Conservation (phyloP, 2,329 filamentous ascomycete genomes). For the Phoma sp. region DNA sequence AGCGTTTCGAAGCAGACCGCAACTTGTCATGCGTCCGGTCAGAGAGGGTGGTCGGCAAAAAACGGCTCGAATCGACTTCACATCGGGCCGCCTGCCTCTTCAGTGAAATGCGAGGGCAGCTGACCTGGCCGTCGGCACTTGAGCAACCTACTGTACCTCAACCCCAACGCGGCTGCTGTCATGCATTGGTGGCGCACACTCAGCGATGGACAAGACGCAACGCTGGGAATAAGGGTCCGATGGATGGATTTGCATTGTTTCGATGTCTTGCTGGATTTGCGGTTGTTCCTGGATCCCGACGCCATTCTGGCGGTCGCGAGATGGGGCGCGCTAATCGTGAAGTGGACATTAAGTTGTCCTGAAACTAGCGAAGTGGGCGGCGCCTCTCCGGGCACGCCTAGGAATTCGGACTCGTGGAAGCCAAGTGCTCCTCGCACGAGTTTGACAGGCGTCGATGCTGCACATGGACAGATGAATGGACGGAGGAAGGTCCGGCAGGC, state of each 20-base stretch:
- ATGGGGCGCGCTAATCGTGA: constrained; percentile 25
- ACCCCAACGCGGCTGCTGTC: constrained; percentile 15
- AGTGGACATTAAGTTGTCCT: constrained; percentile 10
- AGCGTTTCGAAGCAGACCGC: constrained; percentile 25
- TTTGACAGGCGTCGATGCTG: constrained; percentile 16
- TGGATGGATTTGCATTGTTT: background rate
- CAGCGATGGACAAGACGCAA: constrained; percentile 3
- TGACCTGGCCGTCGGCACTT: constrained; percentile 22
- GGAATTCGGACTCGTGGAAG: constrained; percentile 15
- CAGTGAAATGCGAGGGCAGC: constrained; percentile 23
- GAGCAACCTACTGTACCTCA: constrained; percentile 8
- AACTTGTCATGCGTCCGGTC: constrained; percentile 27
- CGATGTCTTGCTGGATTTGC: constrained; percentile 8
- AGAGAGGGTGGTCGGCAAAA: constrained; percentile 24
- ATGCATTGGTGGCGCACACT: constrained; percentile 22
- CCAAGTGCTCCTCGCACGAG: constrained; percentile 22
- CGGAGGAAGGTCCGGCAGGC: constrained; percentile 6
- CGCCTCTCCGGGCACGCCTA: constrained; percentile 12
- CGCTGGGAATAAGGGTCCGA: background rate
- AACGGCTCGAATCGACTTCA: constrained; percentile 22
- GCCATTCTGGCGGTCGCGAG: constrained; percentile 30
- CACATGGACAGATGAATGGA: constrained; percentile 7
- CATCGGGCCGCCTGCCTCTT: constrained; percentile 22
- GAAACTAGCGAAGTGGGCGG: constrained; percentile 15
- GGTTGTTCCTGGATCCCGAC: constrained; percentile 27